Evolutionary conservation across 75 land plant species (phyloP), one percentile per base, ranked within the genome.

Genomic region (Pinus taeda): DNA sequence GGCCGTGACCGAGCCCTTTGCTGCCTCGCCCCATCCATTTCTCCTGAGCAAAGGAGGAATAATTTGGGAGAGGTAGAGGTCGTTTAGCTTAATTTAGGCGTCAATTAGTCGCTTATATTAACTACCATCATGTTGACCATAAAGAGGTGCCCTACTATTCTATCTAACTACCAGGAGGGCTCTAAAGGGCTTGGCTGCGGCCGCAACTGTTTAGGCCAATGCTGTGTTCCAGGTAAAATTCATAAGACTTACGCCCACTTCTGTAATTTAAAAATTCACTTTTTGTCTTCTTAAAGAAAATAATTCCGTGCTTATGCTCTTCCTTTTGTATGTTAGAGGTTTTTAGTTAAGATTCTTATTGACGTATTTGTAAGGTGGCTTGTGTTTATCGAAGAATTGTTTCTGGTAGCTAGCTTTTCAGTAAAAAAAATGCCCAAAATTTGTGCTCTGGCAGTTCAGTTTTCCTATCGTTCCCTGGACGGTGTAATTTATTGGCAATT

Each of bases 161-260:
- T 91, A 18, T 93, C 96, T 30, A 86, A 87, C 78, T 85, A 88
- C 66, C 96, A 93, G 70, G 85, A 87, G 81, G 84, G 84, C 0
- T 83, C 76, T 24, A 64, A 82, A 17, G 89, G 74, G 24, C 74
- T 57, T 14, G 85, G 84, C 21, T 85, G 85, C 20, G 95, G 92
- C 12, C 82, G 86, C 59, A 90, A 95, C 58, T 93, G 96, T 85
- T 89, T 95, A 30, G 89, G 90, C 24, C 77, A 78, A 18, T 96
- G 97, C 63, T 93, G 99, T 83, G 82, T 92, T 71, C 89, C 82
- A 67, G 97, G 99, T 96, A 82, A 58, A 56, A n/a, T n/a, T n/a
- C n/a, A n/a, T n/a, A n/a, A n/a, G n/a, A n/a, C n/a, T n/a, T n/a
- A n/a, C n/a, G n/a, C n/a, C n/a, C n/a, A n/a, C n/a, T n/a, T 26